phyloP scores from a whole-genome alignment of 257 asterid genomes.

The Ilex aquifolium region DNA sequence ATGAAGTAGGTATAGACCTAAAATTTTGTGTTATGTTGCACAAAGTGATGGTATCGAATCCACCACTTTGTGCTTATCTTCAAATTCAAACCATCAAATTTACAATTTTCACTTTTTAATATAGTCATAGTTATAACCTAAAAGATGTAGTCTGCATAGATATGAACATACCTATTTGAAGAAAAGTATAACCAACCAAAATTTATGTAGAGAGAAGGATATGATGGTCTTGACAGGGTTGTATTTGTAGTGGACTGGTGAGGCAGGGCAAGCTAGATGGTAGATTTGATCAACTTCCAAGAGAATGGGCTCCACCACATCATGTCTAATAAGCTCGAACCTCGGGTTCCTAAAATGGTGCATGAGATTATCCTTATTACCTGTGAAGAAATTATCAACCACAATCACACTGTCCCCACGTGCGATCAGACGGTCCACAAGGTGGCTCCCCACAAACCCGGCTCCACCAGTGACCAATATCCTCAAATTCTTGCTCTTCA shows the following conservation, averaged over 20 bases:
- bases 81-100: too few species aligned
- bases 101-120: too few species aligned
- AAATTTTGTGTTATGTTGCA: too few species aligned
- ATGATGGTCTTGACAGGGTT: conserved; percentile 94
- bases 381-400: conserved; percentile 78
- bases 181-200: too few species aligned
- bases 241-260: conserved; percentile 87
- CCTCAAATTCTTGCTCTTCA: conserved; percentile 58
- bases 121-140: too few species aligned
- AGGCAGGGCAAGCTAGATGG: conserved; percentile 96
- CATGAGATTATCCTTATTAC: conserved; percentile 60
- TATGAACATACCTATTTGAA: too few species aligned
- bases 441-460: conserved; percentile 91
- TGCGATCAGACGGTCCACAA: conserved; percentile 70
- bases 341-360: conserved; percentile 60
- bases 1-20: too few species aligned
- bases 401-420: conserved; percentile 86
- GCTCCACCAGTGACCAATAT: conserved; percentile 89
- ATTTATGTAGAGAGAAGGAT: conserved; percentile 36
- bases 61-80: too few species aligned
- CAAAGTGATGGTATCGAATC: too few species aligned
- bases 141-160: too few species aligned
- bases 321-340: conserved; percentile 81
- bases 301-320: conserved; percentile 83
- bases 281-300: conserved; percentile 86